A percentile compares a stretch with the other conserved stretches of the same genome.
phyloP scores from a whole-genome alignment of 805 yeast species.

The Barnettozyma siamensis region DNA sequence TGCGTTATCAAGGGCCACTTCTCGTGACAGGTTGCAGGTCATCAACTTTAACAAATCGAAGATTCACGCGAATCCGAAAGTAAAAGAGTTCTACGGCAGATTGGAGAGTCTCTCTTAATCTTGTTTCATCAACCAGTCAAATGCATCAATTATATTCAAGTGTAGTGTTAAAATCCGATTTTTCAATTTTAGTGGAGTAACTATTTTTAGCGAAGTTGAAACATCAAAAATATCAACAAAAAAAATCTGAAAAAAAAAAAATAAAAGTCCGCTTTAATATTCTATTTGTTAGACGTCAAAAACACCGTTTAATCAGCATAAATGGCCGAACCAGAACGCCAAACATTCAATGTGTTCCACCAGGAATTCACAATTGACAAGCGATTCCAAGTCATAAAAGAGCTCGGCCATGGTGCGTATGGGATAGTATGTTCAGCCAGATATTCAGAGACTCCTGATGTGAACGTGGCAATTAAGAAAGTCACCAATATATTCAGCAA shows the following conservation, averaged over 20 bases:
- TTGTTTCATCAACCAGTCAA: no score
- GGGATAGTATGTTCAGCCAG: slow-evolving; percentile 95
- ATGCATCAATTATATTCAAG: no score
- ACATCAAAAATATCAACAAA: background rate
- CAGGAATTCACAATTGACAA: slow-evolving; percentile 92
- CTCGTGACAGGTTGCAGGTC: slow-evolving; percentile 59
- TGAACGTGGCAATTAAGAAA: slow-evolving; percentile 90
- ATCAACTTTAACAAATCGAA: slow-evolving; percentile 54
- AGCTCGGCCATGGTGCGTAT: slow-evolving; percentile 96
- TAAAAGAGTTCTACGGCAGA: slow-evolving; percentile 51
- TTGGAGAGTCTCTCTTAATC: slow-evolving; percentile 27
- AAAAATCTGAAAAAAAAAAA: background rate
- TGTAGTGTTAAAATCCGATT: no score
- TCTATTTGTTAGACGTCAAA: no score
- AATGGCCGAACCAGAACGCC: slow-evolving; percentile 32
- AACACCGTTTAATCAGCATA: no score
- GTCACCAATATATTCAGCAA: slow-evolving; percentile 92
- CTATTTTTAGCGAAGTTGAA: background rate
- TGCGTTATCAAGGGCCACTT: slow-evolving; percentile 73
- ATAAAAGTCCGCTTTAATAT: background rate
- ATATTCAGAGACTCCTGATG: slow-evolving; percentile 66
- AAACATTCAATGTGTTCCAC: slow-evolving; percentile 62
- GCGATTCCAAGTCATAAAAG: slow-evolving; percentile 83
- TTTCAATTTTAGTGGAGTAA: no score
- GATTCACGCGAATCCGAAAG: slow-evolving; percentile 56